Conservation (phyloP, 2,329 filamentous ascomycete species). For the Aureobasidium sp. region DNA sequence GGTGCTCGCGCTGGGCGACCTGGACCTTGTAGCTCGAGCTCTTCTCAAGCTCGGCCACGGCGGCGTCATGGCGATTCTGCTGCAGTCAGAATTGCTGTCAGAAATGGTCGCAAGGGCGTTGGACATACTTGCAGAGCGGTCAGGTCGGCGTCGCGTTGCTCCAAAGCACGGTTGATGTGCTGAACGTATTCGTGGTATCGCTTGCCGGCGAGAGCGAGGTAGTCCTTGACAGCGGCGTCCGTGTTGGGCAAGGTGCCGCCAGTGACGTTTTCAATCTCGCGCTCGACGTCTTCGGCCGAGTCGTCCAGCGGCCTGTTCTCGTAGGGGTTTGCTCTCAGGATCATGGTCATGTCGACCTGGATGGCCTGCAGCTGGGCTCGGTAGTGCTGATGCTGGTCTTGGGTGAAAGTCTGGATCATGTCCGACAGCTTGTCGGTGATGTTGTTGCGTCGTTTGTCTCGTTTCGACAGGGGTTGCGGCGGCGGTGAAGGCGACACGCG, state of each 20-base stretch:
- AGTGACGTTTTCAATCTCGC: slow-evolving; percentile 45
- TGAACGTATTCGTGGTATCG: slow-evolving; percentile 80
- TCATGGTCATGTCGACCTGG: slow-evolving; percentile 83
- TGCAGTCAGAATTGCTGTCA: neutral
- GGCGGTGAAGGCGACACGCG: slow-evolving; percentile 31
- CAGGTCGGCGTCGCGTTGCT: slow-evolving; percentile 77
- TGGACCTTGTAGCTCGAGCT: slow-evolving; percentile 53
- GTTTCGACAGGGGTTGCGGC: slow-evolving; percentile 60
- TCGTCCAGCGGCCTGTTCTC: slow-evolving; percentile 59
- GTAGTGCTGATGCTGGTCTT: slow-evolving; percentile 77
- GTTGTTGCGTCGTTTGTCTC: slow-evolving; percentile 80
- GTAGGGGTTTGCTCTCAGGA: slow-evolving; percentile 80
- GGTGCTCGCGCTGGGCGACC: slow-evolving; percentile 57
- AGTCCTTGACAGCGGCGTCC: slow-evolving; percentile 59
- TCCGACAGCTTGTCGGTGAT: slow-evolving; percentile 71
- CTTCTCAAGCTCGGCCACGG: slow-evolving; percentile 49
- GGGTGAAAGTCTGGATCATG: slow-evolving; percentile 69
- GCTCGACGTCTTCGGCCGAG: slow-evolving; percentile 57
- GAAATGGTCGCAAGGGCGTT: neutral
- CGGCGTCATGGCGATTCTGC: slow-evolving; percentile 52
- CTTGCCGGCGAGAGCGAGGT: slow-evolving; percentile 60
- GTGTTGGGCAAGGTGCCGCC: slow-evolving; percentile 35
- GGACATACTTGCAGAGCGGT: slow-evolving; percentile 64
- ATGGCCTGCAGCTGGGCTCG: slow-evolving; percentile 83
- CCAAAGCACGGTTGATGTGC: slow-evolving; percentile 79